Evolutionary conservation across 1,139 yeast species (phyloP), one percentile per base, ranked within the genome.

Genomic region (Casaregolazyma suthepensis): DNA sequence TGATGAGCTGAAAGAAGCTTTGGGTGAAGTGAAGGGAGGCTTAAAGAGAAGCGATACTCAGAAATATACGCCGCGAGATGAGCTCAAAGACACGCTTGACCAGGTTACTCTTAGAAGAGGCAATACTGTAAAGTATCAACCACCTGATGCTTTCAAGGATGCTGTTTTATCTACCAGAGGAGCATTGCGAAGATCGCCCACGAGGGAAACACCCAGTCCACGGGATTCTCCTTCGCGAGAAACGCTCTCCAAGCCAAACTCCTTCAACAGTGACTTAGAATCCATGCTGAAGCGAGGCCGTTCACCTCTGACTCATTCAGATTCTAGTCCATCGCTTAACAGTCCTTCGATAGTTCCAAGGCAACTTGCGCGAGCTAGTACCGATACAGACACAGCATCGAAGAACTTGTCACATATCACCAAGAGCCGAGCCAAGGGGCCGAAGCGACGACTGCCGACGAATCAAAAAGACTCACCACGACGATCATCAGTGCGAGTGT

Each of bases 401-500:
- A 57, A 60, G 45, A 71, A 74, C 52, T 70, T 85, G 55, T 72
- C 71, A 0, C 94, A 87, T 63, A 71, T 80, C 10, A 85, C 79
- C 47, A 87, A 85, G 65, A 61, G 71, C 0, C 74, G 96, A 57
- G 72, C 90, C 3, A 82, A 77, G 61, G 96, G 96, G 0, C 96
- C 96, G 1, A 83, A 79, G 65, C 74, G 96, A 63, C 76, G 86
- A 58, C 75, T 82, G 42, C 95, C 95, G 0, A 76, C 73, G 20
- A 31, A 71, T 48, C 72, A 71, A 2, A 66, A 6, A 50, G 43
- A 38, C 4, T 52, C 12, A 37, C 44, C 17, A 10, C 42, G 29
- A 18, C 29, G 20, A 2, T 38, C 19, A 7, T 31, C 23, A 9
- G 2, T 18, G 3, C 40, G n/a, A 9, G 53, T 23, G 4, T 3